Conservation (phyloP, 441 rosid genomes). For the Adansonia rubrostipa region DNA sequence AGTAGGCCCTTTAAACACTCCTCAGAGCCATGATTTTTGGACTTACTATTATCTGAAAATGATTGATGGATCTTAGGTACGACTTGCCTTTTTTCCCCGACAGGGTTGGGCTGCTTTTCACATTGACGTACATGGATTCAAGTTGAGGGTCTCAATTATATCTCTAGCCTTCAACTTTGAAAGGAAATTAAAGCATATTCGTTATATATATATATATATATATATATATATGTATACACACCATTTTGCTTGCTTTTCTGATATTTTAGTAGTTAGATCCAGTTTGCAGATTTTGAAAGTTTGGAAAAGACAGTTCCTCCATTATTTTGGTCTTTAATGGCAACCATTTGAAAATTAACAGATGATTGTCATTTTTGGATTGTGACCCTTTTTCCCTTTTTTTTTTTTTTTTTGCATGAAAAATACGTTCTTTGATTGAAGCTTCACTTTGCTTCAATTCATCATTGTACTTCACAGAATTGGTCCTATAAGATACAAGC, state of each 20-base stretch:
- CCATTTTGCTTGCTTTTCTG: background rate
- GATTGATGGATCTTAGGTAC: too few relatives aligned
- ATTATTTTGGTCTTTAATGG: background rate
- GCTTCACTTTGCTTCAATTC: too few relatives aligned
- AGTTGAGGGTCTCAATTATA: background rate
- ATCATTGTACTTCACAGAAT: background rate
- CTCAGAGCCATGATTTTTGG: too few relatives aligned
- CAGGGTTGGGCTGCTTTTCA: too few relatives aligned
- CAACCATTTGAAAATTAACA: background rate
- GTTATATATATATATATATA: too few relatives aligned
- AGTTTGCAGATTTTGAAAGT: background rate
- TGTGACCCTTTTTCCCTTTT: background rate
- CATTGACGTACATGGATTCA: background rate
- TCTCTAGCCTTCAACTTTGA: background rate
- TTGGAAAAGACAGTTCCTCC: background rate
- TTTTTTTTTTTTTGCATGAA: background rate
- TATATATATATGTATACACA: too few relatives aligned
- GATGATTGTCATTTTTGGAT: background rate
- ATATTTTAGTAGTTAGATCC: background rate
- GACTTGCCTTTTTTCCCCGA: too few relatives aligned
- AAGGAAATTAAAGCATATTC: too few relatives aligned
- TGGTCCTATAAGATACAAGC: background rate
- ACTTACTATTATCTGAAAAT: too few relatives aligned
- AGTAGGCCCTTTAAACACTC: too few relatives aligned
- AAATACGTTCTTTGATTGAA: too few relatives aligned